Evolutionary conservation across 2,329 filamentous ascomycete genomes (phyloP), one percentile per base, ranked within the genome.

Genomic region (Aspergillus felis): DNA sequence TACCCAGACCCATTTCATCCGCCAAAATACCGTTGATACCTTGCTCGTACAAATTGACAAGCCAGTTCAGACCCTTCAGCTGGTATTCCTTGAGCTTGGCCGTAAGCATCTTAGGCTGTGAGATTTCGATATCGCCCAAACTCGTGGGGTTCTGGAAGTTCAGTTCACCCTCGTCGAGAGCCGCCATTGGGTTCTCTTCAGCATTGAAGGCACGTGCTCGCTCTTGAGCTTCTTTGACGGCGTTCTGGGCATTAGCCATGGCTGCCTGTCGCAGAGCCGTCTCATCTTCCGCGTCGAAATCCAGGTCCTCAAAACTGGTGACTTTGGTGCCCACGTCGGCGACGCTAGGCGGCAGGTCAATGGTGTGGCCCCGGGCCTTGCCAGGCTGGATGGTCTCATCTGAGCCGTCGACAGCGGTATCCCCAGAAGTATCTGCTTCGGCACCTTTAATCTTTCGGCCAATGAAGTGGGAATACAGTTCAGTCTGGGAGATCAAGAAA

Each of bases 101-200:
- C 62, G 90, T 92, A 69, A 99, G 85, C 77, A 97, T 86, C 76
- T 92, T 95, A 8, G 94, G 94, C 73, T 99, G 94, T 61, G 92
- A 88, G 56, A 99, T 91, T 69, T 96, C 90, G 64, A 96, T 91
- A 67, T 94, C 92, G 67, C 93, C 93, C 67, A 99, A 83, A 69
- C 93, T 94, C 3, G 92, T 94, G 0, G 94, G 94, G 72, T 99
- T 97, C 78, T 99, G 94, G 81, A 99, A 99, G 78, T 99, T 99
- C 89, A 99, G 91, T 78, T 99, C 94, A 66, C 92, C 93, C 68
- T 97, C 92, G 58, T 97, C 92, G 64, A 94, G 89, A 74, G 89
- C 86, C 57, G 85, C 85, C 69, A 87, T 84, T 53, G 85, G 80
- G 53, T 81, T 79, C 48, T 86, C 80, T 9, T 82, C 81, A 59